These are phyloP conservation scores for Bacterosira constricta DNA, from an alignment of 108 stramenopile genomes.

Conservation along the genomic window DNA sequence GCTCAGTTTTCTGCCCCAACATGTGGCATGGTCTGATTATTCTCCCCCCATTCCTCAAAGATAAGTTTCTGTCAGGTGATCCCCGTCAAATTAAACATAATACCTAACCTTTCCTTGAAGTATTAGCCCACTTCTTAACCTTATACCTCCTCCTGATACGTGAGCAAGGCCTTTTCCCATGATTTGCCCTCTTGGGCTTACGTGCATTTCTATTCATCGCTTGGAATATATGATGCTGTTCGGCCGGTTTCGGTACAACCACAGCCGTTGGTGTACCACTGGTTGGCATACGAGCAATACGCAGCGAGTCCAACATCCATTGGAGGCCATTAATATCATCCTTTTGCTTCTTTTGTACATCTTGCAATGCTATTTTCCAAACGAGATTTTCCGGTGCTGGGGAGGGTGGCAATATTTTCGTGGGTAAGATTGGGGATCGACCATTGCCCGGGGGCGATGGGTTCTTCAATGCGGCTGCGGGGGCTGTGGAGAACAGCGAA, in stretches of 20 bases:
- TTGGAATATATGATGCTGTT: constrained; percentile 36
- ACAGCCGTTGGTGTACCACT: background rate
- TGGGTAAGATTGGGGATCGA: constrained; percentile 11
- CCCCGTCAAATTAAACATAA: too few species aligned
- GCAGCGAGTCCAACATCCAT: constrained; percentile 37
- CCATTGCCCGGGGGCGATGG: constrained; percentile 2
- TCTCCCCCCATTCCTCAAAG: too few species aligned
- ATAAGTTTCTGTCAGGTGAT: too few species aligned
- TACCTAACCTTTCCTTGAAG: constrained; percentile 40
- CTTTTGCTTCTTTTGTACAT: constrained; percentile 21
- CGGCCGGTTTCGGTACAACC: background rate
- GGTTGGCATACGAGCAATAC: constrained; percentile 22
- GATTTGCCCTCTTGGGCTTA: constrained; percentile 65
- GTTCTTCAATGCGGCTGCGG: constrained; percentile 16
- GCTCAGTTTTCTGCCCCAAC: too few species aligned
- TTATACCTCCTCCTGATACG: constrained; percentile 58
- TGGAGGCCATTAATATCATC: constrained; percentile 37
- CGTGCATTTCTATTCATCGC: constrained; percentile 77
- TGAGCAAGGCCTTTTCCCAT: constrained; percentile 75
- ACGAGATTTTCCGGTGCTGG: background rate
- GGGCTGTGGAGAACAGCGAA: constrained; percentile 23
- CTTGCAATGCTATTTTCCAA: constrained; percentile 18
- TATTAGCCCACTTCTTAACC: constrained; percentile 45
- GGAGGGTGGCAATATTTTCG: constrained; percentile 5
- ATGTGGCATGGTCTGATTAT: too few species aligned